Base-by-base conservation (phyloP, 176 grass and related monocot genomes). In the Melocanna baccifera region DNA sequence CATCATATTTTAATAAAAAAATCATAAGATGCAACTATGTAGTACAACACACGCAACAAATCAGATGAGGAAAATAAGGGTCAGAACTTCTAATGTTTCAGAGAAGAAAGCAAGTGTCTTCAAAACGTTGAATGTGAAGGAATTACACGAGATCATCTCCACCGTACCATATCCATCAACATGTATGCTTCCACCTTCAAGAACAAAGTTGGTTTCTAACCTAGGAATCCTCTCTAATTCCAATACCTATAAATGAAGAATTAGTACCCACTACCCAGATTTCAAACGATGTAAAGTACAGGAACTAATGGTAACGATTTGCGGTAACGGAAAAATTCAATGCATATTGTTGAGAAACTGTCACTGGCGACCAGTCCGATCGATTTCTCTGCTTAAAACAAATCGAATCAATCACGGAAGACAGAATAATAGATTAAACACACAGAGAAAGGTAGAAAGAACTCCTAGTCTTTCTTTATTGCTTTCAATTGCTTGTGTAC, bases 181-280 rank as follows among this genome's bases (percentile, higher is more conserved):
- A 89, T 94, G 92, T 59, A 94, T 94, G 69, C 92, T 91, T 86
- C 88, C 92, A 72, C 92, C 92, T 81, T 94, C 92, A 36, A 94
- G 88, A 88, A 94, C 66, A 79, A 94, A 86, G 5, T 48, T 45
- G 62, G 86, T 83, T 51, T 63, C 51, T 84, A 91, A 91, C 75
- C 86, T 86, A 64, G 82, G 61, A 19, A 83, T 53, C 69, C 81
- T 88, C 67, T 91, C 89, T 20, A 88, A 67, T 78, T 85, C 90
- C 19, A 92, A 43, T 82, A 92, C 85, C 90, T 86, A 79, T 9
- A 45, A 46, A 70, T 36, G 18, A 70, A 70, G 57, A 61, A 26
- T 61, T 26, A 61, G 10, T 8, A 61, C n/a, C n/a, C n/a, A n/a
- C n/a, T n/a, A n/a, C n/a, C n/a, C 10, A 61, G 2, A 56, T 22